phyloP scores from a whole-genome alignment of 768 basidiomycete genomes.

The Agaricus bisporus region DNA sequence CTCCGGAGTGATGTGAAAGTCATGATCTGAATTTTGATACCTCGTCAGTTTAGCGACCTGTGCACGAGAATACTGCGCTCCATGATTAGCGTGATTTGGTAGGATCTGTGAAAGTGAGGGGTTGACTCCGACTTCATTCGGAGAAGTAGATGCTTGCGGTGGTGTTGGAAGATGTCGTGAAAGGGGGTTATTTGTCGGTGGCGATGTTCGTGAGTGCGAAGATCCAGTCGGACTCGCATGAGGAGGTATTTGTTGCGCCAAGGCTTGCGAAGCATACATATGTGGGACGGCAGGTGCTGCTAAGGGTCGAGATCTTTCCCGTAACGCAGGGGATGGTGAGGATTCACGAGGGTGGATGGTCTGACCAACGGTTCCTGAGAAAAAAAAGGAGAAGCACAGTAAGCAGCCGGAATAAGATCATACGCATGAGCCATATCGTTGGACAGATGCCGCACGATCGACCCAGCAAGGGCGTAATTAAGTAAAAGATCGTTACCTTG shows the following conservation, averaged over 20 bases:
- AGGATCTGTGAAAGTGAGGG: constrained; percentile 27
- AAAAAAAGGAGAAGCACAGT: constrained; percentile 20
- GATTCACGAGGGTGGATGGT: constrained; percentile 37
- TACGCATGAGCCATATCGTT: constrained; percentile 12
- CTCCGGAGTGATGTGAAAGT: constrained; percentile 65
- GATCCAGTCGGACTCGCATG: constrained; percentile 44
- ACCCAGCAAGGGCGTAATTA: constrained; percentile 7
- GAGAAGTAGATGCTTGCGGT: constrained; percentile 1
- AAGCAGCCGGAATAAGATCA: not conserved
- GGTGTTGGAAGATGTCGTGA: constrained; percentile 37
- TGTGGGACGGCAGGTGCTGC: constrained; percentile 53
- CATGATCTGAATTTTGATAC: constrained; percentile 48
- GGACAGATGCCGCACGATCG: constrained; percentile 14
- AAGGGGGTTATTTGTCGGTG: constrained; percentile 33
- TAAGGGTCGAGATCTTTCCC: constrained; percentile 52
- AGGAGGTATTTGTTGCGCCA: constrained; percentile 32
- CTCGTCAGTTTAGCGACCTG: constrained; percentile 51
- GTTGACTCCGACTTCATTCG: constrained; percentile 1
- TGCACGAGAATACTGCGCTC: constrained; percentile 53
- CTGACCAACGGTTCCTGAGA: constrained; percentile 31
- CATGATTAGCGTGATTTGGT: constrained; percentile 26
- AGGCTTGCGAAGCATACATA: constrained; percentile 36
- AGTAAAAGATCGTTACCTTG: constrained; percentile 37
- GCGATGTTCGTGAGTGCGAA: constrained; percentile 31
- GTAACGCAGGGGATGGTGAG: constrained; percentile 43